Conservation (phyloP, 441 rosid species). For the Gossypium davidsonii region DNA sequence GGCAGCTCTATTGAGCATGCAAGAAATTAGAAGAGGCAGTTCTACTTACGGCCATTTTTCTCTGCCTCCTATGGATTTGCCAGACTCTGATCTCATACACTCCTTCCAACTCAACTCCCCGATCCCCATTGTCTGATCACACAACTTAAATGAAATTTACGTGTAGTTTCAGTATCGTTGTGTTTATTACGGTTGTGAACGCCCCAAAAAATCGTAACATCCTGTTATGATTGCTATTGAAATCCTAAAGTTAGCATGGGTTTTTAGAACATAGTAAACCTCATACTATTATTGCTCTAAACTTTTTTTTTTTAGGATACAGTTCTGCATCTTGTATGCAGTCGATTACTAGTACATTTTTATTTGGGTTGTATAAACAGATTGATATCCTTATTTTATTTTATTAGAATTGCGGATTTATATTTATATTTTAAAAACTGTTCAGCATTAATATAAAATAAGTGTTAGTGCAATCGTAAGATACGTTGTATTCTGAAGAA, state of each 20-base stretch:
- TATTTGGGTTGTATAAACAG: not conserved
- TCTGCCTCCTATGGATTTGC: constrained; percentile 58
- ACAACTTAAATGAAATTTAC: not conserved
- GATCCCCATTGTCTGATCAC: constrained; percentile 37
- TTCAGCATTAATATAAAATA: too few relatives aligned
- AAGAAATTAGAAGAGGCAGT: constrained; percentile 69
- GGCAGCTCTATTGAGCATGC: constrained; percentile 64
- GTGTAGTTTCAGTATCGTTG: not conserved
- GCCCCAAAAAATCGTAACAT: not conserved
- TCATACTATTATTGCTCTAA: not conserved
- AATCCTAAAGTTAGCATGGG: not conserved
- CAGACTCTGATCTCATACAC: constrained; percentile 46
- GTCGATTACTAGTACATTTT: not conserved
- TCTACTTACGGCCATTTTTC: constrained; percentile 59
- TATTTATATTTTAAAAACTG: too few relatives aligned
- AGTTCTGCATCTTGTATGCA: not conserved
- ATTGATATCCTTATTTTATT: not conserved
- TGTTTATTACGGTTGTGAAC: too few relatives aligned
- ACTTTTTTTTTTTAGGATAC: not conserved
- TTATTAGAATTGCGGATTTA: too few relatives aligned
- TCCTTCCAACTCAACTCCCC: constrained; percentile 41
- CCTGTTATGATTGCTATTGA: not conserved
- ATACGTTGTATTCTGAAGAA: too few relatives aligned
- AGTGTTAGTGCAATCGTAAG: too few relatives aligned
- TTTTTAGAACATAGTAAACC: not conserved